Evolutionary conservation across 2,329 filamentous ascomycete genomes (phyloP).

Genomic region (Bipolaris cookei): DNA sequence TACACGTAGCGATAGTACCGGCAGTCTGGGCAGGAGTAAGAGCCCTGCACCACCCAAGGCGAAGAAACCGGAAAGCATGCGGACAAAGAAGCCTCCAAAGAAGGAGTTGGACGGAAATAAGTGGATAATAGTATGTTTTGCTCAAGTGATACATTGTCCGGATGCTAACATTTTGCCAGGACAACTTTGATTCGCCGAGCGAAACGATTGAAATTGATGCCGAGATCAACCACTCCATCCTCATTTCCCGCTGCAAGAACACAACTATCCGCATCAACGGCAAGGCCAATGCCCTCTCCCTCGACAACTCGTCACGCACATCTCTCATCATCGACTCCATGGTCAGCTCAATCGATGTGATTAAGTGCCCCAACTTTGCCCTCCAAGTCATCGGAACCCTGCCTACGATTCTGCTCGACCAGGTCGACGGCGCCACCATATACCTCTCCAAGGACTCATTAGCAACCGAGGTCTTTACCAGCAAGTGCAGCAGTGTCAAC

Average conservation of each 20-base stretch:
- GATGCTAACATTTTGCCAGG: constrained; percentile 51
- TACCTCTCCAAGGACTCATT: constrained; percentile 84
- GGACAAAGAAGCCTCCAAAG: constrained; percentile 56
- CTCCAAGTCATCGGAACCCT: constrained; percentile 87
- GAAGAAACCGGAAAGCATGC: constrained; percentile 59
- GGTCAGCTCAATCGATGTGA: constrained; percentile 89
- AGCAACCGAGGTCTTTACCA: constrained; percentile 82
- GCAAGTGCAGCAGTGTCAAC: constrained; percentile 87
- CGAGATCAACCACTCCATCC: constrained; percentile 81
- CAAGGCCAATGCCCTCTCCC: constrained; percentile 95
- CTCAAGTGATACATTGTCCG: constrained; percentile 48
- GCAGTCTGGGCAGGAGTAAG: constrained; percentile 66
- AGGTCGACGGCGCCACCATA: constrained; percentile 86
- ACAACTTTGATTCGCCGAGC: constrained; percentile 83
- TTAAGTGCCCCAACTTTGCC: constrained; percentile 93
- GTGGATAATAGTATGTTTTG: constrained; percentile 70
- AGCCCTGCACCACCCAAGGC: constrained; percentile 82
- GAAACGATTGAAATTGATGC: constrained; percentile 82
- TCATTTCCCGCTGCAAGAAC: constrained; percentile 91
- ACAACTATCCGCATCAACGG: constrained; percentile 86
- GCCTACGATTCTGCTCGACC: constrained; percentile 88
- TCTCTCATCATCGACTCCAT: constrained; percentile 89
- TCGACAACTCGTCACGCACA: constrained; percentile 86
- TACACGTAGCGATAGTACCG: constrained; percentile 59
- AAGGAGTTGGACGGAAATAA: constrained; percentile 72